These are phyloP conservation scores for Cyclotella sp. DNA, from an alignment of 108 stramenopile species.

Conservation along the genomic window DNA sequence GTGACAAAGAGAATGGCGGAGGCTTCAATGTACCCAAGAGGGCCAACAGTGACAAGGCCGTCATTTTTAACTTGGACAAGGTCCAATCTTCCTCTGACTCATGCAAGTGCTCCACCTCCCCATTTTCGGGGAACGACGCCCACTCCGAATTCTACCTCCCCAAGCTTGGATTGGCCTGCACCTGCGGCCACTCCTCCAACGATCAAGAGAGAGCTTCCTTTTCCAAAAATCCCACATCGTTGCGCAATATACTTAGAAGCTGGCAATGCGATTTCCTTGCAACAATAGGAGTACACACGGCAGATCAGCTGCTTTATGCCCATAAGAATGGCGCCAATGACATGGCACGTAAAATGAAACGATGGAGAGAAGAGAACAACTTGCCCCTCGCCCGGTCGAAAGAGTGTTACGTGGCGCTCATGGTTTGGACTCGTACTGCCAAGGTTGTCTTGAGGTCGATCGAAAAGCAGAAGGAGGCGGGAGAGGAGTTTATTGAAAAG, in stretches of 20 bases:
- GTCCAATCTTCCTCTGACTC: slow-evolving; percentile 14
- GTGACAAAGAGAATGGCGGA: slow-evolving; percentile 42
- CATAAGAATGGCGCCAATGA: slow-evolving; percentile 37
- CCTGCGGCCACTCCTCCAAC: slow-evolving; percentile 54
- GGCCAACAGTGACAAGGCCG: slow-evolving; percentile 7
- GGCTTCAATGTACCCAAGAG: slow-evolving; percentile 6
- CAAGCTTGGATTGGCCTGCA: slow-evolving; percentile 76
- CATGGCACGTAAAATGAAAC: slow-evolving; percentile 56
- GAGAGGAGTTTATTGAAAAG: slow-evolving; percentile 31
- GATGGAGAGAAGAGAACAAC: slow-evolving; percentile 58
- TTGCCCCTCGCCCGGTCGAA: slow-evolving; percentile 59
- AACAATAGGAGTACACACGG: slow-evolving; percentile 53
- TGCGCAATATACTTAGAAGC: slow-evolving; percentile 69
- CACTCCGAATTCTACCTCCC: slow-evolving; percentile 79
- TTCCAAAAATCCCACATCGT: slow-evolving; percentile 59
- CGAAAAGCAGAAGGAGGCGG: slow-evolving; percentile 58
- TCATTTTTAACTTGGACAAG: slow-evolving; percentile 44
- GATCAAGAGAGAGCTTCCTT: slow-evolving; percentile 38
- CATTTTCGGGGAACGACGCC: slow-evolving; percentile 74
- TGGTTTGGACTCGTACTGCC: slow-evolving; percentile 75
- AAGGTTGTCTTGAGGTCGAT: slow-evolving; percentile 73
- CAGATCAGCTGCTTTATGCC: slow-evolving; percentile 44
- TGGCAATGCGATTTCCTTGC: slow-evolving; percentile 77
- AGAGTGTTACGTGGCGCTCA: slow-evolving; percentile 70
- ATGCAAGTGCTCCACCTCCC: slow-evolving; percentile 61